Conservation (phyloP, 345 rosid species). For the Dipteronia sinensis region DNA sequence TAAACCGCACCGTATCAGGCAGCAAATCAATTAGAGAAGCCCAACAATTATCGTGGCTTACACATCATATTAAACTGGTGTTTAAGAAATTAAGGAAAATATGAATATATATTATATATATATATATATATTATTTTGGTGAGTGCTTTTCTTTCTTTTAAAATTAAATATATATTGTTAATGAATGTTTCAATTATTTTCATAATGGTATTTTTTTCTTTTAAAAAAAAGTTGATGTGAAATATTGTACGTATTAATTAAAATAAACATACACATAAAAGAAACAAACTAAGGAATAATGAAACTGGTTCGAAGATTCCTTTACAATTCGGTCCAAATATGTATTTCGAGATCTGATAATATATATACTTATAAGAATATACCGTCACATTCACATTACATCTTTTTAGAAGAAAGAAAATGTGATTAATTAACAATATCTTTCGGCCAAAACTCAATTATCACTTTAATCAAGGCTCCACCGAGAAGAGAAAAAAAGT, state of each 20-base stretch:
- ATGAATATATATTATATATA: no score
- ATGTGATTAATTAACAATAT: not conserved
- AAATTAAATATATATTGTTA: not conserved
- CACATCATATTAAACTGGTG: no score
- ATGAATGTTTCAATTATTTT: not conserved
- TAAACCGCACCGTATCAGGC: not conserved
- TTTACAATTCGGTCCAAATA: not conserved
- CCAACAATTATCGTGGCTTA: not conserved
- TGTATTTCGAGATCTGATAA: not conserved
- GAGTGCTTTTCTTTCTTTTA: not conserved
- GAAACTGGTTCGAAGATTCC: not conserved
- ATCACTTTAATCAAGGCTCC: not conserved
- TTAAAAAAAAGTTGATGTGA: no score
- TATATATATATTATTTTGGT: not conserved
- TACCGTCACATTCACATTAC: not conserved
- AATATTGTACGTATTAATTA: no score
- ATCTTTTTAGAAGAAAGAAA: not conserved
- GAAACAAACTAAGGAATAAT: not conserved
- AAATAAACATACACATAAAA: no score
- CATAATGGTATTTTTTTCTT: no score
- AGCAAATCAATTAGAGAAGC: not conserved
- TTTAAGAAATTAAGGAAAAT: no score
- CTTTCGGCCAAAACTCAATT: not conserved
- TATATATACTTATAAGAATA: not conserved
- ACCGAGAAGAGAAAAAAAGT: no score